Conservation (phyloP, 352 stramenopile genomes). For the Phytophthora ramorum region DNA sequence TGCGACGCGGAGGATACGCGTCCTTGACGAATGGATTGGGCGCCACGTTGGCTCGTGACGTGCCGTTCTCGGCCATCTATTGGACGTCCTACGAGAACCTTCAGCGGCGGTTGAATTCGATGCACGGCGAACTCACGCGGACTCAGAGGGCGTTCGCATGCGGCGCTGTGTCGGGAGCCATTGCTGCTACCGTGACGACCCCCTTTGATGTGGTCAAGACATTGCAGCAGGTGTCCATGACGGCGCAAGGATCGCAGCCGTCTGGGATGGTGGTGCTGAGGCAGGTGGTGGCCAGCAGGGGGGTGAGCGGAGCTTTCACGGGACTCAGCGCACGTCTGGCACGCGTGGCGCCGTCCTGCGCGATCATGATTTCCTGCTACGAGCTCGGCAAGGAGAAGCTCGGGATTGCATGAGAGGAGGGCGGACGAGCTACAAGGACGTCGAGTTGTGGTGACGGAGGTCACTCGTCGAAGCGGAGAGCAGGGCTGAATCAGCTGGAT, state of each 20-base stretch:
- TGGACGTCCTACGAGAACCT: constrained; percentile 93
- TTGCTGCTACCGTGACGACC: constrained; percentile 93
- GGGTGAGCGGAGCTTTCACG: constrained; percentile 62
- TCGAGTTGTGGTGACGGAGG: not conserved
- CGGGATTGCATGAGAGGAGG: constrained; percentile 46
- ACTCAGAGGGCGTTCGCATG: constrained; percentile 84
- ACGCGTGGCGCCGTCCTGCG: constrained; percentile 78
- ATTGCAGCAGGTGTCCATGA: constrained; percentile 78
- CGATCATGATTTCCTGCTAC: constrained; percentile 91
- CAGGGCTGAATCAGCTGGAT: constrained; percentile 12
- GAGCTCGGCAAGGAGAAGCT: constrained; percentile 83
- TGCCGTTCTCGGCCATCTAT: constrained; percentile 96
- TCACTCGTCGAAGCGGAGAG: constrained; percentile 17
- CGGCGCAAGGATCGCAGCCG: constrained; percentile 38
- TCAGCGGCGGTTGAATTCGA: constrained; percentile 34
- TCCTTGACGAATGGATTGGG: constrained; percentile 89
- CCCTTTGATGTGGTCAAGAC: constrained; percentile 98
- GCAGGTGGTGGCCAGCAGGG: constrained; percentile 59
- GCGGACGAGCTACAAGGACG: not conserved
- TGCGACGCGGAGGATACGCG: constrained; percentile 69
- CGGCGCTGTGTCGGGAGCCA: constrained; percentile 83
- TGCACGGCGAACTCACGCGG: constrained; percentile 42
- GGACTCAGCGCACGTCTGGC: constrained; percentile 69
- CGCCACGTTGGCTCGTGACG: constrained; percentile 93
- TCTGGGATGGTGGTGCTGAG: constrained; percentile 52